Evolutionary conservation across 106 monocot genomes (phyloP), one percentile per base, ranked within the genome.

Genomic region (Dioscorea zingiberensis): DNA sequence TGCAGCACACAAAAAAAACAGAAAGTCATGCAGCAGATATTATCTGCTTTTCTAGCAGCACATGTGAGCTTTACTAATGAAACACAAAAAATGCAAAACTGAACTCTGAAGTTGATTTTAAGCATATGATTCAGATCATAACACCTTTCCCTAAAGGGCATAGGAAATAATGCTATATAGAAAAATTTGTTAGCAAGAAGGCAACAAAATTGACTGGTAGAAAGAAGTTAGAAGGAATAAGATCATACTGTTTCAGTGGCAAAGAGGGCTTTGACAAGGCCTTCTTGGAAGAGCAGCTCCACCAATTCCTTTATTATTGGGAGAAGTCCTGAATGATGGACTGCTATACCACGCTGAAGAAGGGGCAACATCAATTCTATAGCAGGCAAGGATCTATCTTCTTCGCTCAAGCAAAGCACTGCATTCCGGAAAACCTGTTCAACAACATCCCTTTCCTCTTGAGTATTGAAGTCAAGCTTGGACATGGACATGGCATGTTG

Each of bases 191-290:
- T 8, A 38, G 10, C 38, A 38, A 38, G 10, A 38, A 2, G 38
- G 10, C 38, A 38, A 38, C 38, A 38, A 38, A 38, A 38, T 38
- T 38, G 38, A 6, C 4, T 38, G 38, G 38, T 38, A 38, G 2
- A 6, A 51, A 51, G 51, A 51, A 51, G 19, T 0, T 18, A 16
- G 15, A 19, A 13, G 14, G 51, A 19, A 19, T 18, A 51, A 51
- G 13, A 63, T 30, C 80, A 59, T 84, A 98, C 98, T 48, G 98
- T 98, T 78, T 98, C 98, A 68, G 98, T 98, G 25, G 98, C 98
- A 87, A 98, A 98, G 66, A 98, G 93, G 21, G 98, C 98, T 74
- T 98, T 98, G 4, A 98, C 98, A 77, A 93, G 93, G 45, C 98
- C 98, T 82, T 98, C 98, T 72, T 98, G 98, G 55, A 98, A 98